Conservation (phyloP, 768 basidiomycete genomes). For the Tricholoma sp. region DNA sequence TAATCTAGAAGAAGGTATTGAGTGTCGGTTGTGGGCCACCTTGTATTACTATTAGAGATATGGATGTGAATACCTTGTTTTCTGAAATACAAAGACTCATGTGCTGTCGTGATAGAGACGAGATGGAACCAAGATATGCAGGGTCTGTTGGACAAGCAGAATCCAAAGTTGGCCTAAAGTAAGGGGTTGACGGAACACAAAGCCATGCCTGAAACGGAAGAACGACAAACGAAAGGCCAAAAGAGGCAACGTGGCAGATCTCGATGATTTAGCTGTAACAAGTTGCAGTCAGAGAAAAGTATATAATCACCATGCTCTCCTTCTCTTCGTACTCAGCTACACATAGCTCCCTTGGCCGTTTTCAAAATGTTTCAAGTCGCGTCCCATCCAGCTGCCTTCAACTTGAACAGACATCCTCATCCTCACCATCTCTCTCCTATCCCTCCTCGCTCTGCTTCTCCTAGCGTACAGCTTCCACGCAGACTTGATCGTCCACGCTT, state of each 20-base stretch:
- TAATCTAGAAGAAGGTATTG: too few relatives aligned
- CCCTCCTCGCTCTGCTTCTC: constrained; percentile 13
- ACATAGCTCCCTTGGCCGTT: not conserved
- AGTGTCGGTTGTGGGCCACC: constrained; percentile 11
- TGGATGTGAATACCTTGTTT: not conserved
- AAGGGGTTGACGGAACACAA: constrained; percentile 15
- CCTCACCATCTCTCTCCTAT: constrained; percentile 25
- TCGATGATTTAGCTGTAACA: constrained; percentile 25
- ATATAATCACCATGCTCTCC: constrained; percentile 19
- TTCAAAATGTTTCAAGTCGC: constrained; percentile 44
- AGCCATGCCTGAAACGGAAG: constrained; percentile 21
- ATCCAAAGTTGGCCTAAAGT: constrained; percentile 19
- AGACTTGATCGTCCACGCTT: constrained; percentile 60
- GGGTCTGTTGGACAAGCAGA: constrained; percentile 23
- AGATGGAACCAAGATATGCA: constrained; percentile 1
- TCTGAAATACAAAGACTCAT: constrained; percentile 6
- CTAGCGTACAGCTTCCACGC: constrained; percentile 63
- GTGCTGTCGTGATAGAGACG: constrained; percentile 22
- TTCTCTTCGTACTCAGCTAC: not conserved
- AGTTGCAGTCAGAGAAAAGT: constrained; percentile 16
- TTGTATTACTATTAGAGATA: constrained; percentile 9
- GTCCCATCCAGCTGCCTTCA: constrained; percentile 36
- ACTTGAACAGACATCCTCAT: constrained; percentile 34
- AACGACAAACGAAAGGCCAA: constrained; percentile 35
- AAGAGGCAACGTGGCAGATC: constrained; percentile 27